Conservation (phyloP, 345 rosid species). For the Citrus trifoliata region DNA sequence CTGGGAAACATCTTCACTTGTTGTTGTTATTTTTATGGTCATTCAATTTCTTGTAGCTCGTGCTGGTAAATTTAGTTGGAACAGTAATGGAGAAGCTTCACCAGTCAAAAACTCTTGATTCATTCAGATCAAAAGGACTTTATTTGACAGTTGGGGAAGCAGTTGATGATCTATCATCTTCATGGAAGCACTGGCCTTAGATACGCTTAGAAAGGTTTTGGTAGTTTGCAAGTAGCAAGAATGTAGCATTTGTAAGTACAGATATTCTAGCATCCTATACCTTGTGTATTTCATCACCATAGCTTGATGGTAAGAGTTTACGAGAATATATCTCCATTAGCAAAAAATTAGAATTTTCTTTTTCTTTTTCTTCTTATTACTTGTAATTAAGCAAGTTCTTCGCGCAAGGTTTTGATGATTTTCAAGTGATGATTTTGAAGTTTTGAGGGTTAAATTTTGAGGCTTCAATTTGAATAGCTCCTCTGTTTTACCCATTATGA, state of each 20-base stretch:
- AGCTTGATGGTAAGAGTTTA: background rate
- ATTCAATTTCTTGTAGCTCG: slow-evolving; percentile 10
- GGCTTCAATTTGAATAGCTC: too few species aligned
- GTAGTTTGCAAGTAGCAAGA: background rate
- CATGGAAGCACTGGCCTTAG: background rate
- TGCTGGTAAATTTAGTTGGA: slow-evolving; percentile 17
- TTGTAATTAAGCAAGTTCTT: background rate
- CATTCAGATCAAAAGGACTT: slow-evolving; percentile 5
- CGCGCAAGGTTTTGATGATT: background rate
- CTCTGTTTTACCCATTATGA: too few species aligned
- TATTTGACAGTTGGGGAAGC: slow-evolving; percentile 20
- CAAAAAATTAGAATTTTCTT: background rate
- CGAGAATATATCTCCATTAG: background rate
- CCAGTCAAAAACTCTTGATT: background rate
- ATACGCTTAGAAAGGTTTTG: background rate
- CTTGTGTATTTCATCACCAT: background rate
- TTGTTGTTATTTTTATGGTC: background rate
- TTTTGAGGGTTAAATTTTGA: too few species aligned
- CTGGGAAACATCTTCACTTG: background rate
- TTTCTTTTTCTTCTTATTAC: background rate
- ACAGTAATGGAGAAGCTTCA: slow-evolving; percentile 25
- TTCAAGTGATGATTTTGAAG: background rate
- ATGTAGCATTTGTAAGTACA: too few species aligned
- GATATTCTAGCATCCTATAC: background rate
- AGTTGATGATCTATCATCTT: slow-evolving; percentile 11